Conservation (phyloP, 352 stramenopile species). For the Blastocystis sp. region DNA sequence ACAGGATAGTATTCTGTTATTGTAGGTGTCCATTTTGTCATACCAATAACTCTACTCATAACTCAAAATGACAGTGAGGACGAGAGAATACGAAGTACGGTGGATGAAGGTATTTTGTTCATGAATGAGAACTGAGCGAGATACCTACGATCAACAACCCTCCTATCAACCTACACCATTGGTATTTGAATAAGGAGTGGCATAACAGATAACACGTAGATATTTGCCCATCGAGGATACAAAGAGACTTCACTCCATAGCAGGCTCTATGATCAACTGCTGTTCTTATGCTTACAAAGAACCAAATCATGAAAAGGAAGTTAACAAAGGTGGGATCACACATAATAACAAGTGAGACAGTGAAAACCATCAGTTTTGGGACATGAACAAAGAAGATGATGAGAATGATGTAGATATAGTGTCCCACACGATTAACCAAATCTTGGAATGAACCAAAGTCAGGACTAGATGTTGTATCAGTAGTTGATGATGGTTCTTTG, state of each 20-base stretch:
- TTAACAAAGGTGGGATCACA: slow-evolving; percentile 54
- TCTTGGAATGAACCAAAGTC: slow-evolving; percentile 47
- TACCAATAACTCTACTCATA: not conserved
- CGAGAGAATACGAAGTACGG: not conserved
- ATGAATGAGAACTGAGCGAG: slow-evolving; percentile 45
- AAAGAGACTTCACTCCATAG: not conserved
- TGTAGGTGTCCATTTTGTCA: slow-evolving; percentile 19
- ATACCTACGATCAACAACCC: not conserved
- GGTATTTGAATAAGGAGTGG: not conserved
- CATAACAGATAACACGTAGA: slow-evolving; percentile 16
- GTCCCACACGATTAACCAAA: not conserved
- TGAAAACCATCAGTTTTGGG: slow-evolving; percentile 28
- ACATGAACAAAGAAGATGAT: slow-evolving; percentile 57
- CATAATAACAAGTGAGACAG: slow-evolving; percentile 19
- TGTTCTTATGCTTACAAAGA: not conserved
- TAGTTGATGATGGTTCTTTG: not conserved
- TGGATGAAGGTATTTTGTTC: not conserved
- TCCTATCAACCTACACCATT: not conserved
- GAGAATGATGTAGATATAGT: slow-evolving; percentile 52
- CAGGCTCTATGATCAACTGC: not conserved
- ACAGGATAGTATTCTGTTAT: not conserved
- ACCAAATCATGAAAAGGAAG: not conserved
- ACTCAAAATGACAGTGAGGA: not conserved
- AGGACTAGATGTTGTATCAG: not conserved
- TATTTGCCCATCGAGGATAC: slow-evolving; percentile 47